Conservation (phyloP, 177 flowering plant species). For the Vitis hybrid region DNA sequence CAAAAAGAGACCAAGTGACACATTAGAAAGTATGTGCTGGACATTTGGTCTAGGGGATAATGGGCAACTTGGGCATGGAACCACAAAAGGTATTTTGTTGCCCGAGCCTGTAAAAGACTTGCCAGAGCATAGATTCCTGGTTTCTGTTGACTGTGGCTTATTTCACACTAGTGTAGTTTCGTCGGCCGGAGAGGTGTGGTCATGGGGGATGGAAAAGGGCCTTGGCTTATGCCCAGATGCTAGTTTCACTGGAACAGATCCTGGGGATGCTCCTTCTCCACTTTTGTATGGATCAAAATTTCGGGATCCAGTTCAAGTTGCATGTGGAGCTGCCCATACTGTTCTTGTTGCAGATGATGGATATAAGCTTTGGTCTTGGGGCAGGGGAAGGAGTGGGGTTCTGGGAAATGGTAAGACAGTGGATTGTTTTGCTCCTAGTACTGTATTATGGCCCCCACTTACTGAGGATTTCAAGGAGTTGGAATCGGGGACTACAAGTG, state of each 20-base stretch:
- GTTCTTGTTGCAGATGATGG: constrained; percentile 61
- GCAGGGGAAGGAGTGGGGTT: constrained; percentile 80
- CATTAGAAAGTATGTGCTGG: constrained; percentile 63
- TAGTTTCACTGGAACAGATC: constrained; percentile 55
- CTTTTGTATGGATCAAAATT: constrained; percentile 41
- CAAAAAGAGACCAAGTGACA: constrained; percentile 38
- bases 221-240: constrained; percentile 89
- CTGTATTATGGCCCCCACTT: constrained; percentile 74
- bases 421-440: constrained; percentile 54
- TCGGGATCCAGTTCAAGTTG: constrained; percentile 59
- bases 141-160: constrained; percentile 85
- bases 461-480: constrained; percentile 43
- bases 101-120: constrained; percentile 67
- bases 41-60: constrained; percentile 91
- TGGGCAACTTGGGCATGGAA: constrained; percentile 96
- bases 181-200: constrained; percentile 79
- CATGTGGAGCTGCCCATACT: constrained; percentile 95
- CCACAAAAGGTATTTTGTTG: constrained; percentile 36
- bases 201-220: constrained; percentile 98
- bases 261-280: constrained; percentile 81
- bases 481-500: constrained; percentile 4
- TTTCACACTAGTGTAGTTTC: constrained; percentile 87
- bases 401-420: constrained; percentile 66
- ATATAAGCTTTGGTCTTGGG: constrained; percentile 86
- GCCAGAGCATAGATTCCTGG: constrained; percentile 45